Evolutionary conservation across 2,329 filamentous ascomycete genomes (phyloP).

Genomic region (Trichophyton benhamiae): DNA sequence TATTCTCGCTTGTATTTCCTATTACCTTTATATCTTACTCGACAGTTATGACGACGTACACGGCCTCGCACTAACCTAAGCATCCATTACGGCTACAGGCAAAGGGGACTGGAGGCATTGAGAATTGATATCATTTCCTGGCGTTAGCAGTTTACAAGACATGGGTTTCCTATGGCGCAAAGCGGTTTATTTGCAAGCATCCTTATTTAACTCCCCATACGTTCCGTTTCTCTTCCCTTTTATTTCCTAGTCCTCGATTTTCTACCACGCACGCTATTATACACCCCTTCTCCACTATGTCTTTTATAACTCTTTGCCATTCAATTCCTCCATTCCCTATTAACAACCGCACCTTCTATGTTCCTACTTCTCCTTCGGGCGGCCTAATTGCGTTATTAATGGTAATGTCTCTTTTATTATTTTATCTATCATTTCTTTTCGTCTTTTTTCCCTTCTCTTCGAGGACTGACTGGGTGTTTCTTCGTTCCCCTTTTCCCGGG

Average conservation of each 20-base stretch:
- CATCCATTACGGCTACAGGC: conserved; percentile 1
- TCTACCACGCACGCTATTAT: not conserved
- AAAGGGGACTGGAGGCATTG: conserved; percentile 1
- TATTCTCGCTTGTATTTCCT: not conserved
- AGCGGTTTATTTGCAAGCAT: conserved; percentile 1
- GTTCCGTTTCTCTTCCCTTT: not conserved
- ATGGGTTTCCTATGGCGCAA: conserved; percentile 2
- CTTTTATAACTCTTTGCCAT: not conserved
- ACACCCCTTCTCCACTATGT: not conserved
- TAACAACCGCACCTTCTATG: not conserved
- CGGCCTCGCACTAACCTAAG: conserved; percentile 2
- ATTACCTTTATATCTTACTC: not conserved
- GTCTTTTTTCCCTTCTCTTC: not conserved
- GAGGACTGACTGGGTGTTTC: not conserved
- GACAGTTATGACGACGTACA: not conserved
- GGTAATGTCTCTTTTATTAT: conserved; percentile 4
- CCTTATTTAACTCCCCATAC: not conserved
- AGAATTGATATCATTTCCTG: conserved; percentile 5
- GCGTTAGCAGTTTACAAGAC: conserved; percentile 3
- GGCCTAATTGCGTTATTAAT: conserved; percentile 1
- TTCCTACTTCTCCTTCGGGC: not conserved
- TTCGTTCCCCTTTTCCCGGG: not conserved
- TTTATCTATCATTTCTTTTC: not conserved
- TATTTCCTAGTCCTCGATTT: not conserved
- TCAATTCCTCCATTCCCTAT: no score